Evolutionary conservation across 148 eudicot genomes (phyloP), one percentile per base, ranked within the genome.

Genomic region (Cornus florida): DNA sequence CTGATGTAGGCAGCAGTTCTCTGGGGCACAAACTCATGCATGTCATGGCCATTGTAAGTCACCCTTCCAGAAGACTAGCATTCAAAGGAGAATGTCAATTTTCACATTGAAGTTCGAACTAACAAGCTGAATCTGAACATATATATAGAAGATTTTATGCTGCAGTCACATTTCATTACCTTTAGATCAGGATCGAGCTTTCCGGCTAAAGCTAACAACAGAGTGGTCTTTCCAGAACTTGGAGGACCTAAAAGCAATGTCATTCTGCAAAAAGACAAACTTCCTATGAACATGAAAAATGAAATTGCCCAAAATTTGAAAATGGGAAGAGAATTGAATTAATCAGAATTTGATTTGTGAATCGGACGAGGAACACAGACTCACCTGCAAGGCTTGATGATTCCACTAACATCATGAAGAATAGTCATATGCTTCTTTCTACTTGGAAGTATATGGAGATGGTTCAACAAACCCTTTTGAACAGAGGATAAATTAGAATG

Each of bases 21-120:
- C 69, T 92, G 89, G 3, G 97, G 95, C n/a, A 93, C 94, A 88
- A 93, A 93, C 81, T 93, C 97, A 7, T 86, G 74, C 89, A 93
- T 82, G 3, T 66, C 79, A 81, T 93, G 95, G 8, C 95, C 97
- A 80, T 91, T 91, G 76, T 90, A 93, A 2, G 88, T 87, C 68
- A 93, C 93, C 72, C 71, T 87, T 23, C 97, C 97, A 7, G 87
- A 71, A 39, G 80, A 82, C 93, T 92, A 80, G 17, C 76, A 32
- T 28, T 17, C 5, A 22, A 71, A 74, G 20, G 6, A 41, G 41
- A 43, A 53, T 24, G n/a, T 32, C 10, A 74, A 17, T 60, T 10
- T 24, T 57, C 38, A 65, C 6, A 8, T 20, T n/a, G 17, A 38
- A 48, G 22, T 41, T 57, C 3, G n/a, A 69, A n/a, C 43, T 6